A percentile compares a stretch with the other conserved stretches of the same genome.
Evolutionary conservation across 2,329 filamentous ascomycete species (phyloP).

Genomic region (Harringtonia lauricola): DNA sequence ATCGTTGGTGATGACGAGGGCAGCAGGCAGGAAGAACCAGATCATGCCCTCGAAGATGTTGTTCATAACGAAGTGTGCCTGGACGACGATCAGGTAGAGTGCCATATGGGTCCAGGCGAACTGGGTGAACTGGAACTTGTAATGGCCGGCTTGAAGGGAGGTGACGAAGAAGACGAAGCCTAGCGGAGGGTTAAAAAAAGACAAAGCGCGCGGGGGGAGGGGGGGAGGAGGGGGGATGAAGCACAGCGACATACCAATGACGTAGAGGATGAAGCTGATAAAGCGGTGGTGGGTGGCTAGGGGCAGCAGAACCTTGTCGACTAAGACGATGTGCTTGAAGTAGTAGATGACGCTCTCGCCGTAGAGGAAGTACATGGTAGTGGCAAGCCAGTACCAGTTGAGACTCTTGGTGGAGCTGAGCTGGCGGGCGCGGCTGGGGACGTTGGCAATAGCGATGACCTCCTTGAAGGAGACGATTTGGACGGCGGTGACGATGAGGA

Average conservation of each 20-base stretch:
- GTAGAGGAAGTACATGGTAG: slow-evolving; percentile 98
- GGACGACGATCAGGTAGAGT: slow-evolving; percentile 91
- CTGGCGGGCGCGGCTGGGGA: slow-evolving; percentile 82
- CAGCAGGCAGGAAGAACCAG: slow-evolving; percentile 96
- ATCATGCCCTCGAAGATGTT: slow-evolving; percentile 99
- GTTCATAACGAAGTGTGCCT: slow-evolving; percentile 99
- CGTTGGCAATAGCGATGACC: slow-evolving; percentile 94
- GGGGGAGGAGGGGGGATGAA: neutral
- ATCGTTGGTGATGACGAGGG: slow-evolving; percentile 95
- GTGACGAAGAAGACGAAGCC: slow-evolving; percentile 97
- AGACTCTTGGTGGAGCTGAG: slow-evolving; percentile 89
- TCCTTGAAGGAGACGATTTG: slow-evolving; percentile 99
- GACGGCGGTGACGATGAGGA: slow-evolving; percentile 81
- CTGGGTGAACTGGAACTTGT: slow-evolving; percentile 97
- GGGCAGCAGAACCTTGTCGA: slow-evolving; percentile 85
- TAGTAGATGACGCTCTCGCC: slow-evolving; percentile 99
- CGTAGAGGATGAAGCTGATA: slow-evolving; percentile 97
- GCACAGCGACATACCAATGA: slow-evolving; percentile 56
- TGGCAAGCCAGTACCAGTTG: slow-evolving; percentile 99
- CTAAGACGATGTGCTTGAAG: slow-evolving; percentile 96
- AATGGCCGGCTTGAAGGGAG: slow-evolving; percentile 88
- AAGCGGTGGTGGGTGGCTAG: slow-evolving; percentile 96
- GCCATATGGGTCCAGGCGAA: slow-evolving; percentile 99
- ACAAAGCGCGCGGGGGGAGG: no score
- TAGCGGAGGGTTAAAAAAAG: slow-evolving; percentile 29